phyloP scores from a whole-genome alignment of 805 yeast genomes.

The Jamesozyma jinghongensis region DNA sequence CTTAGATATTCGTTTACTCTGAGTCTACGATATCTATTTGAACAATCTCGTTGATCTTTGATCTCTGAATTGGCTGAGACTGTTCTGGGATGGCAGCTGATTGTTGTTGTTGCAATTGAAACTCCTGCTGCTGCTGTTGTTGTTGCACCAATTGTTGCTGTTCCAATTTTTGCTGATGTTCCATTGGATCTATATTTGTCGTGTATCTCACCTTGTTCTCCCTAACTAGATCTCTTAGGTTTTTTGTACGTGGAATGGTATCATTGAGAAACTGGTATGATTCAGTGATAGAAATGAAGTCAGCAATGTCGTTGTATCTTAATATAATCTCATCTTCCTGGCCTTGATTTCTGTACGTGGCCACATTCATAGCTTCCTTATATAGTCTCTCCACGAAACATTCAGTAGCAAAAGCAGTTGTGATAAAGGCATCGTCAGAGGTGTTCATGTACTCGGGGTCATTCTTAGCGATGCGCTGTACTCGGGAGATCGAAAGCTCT shows the following conservation, averaged over 20 bases:
- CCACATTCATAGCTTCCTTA: slow-evolving; percentile 14
- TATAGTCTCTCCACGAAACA: slow-evolving; percentile 17
- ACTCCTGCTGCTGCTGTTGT: neutral
- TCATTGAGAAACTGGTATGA: slow-evolving; percentile 20
- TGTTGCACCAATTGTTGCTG: neutral
- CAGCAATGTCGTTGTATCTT: slow-evolving; percentile 19
- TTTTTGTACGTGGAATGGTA: slow-evolving; percentile 20
- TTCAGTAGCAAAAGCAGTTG: slow-evolving; percentile 24
- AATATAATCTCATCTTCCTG: slow-evolving; percentile 5
- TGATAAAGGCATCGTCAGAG: slow-evolving; percentile 17
- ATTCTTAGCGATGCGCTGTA: slow-evolving; percentile 21
- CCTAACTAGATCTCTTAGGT: slow-evolving; percentile 16
- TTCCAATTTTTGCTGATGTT: neutral
- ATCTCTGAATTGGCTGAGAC: neutral
- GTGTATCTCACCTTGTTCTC: slow-evolving; percentile 25
- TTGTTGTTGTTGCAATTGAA: neutral
- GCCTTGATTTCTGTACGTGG: slow-evolving; percentile 4
- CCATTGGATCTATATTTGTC: slow-evolving; percentile 4
- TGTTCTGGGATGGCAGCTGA: neutral
- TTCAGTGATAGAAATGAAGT: slow-evolving; percentile 12
- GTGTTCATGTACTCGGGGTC: slow-evolving; percentile 23
- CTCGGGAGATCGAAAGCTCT: slow-evolving; percentile 15
- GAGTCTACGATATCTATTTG: slow-evolving; percentile 3
- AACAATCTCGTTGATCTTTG: slow-evolving; percentile 1
- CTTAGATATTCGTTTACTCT: neutral